Conservation (phyloP, 2,329 filamentous ascomycete species). For the Hymenotorrendiella dingleyae region DNA sequence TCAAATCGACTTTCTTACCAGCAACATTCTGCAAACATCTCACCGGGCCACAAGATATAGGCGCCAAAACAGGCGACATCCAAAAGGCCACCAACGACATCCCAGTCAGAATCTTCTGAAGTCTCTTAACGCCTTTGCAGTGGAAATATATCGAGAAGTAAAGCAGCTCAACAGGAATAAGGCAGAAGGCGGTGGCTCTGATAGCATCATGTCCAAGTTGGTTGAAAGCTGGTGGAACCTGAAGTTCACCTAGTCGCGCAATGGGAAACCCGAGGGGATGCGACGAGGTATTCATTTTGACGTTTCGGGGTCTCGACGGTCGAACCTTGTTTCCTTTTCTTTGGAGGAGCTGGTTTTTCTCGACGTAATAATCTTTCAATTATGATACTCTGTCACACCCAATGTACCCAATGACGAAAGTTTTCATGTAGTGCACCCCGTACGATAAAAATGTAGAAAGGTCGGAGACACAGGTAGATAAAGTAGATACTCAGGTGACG, state of each 20-base stretch:
- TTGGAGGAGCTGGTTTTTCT: no score
- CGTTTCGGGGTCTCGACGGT: no score
- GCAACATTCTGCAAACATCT: slow-evolving; percentile 32
- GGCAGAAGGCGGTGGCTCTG: slow-evolving; percentile 22
- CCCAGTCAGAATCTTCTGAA: slow-evolving; percentile 22
- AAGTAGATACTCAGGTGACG: no score
- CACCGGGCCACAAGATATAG: slow-evolving; percentile 29
- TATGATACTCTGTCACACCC: no score
- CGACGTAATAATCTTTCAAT: no score
- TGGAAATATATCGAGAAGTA: slow-evolving; percentile 31
- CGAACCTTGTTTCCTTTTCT: no score
- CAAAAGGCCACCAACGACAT: slow-evolving; percentile 24
- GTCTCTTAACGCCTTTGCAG: slow-evolving; percentile 18
- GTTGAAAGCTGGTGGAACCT: slow-evolving; percentile 16
- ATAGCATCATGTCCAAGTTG: slow-evolving; percentile 24
- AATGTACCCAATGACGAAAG: no score
- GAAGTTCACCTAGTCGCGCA: slow-evolving; percentile 11
- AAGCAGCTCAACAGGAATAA: slow-evolving; percentile 26
- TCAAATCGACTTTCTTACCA: slow-evolving; percentile 23
- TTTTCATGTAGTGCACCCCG: no score
- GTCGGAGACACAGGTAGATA: no score
- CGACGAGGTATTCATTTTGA: slow-evolving; percentile 26
- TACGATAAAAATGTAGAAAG: no score
- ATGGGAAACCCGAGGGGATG: slow-evolving; percentile 13
- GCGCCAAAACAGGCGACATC: slow-evolving; percentile 25